Evolutionary conservation across 2,329 filamentous ascomycete species (phyloP).

Genomic region (Pezicula rhizophila): DNA sequence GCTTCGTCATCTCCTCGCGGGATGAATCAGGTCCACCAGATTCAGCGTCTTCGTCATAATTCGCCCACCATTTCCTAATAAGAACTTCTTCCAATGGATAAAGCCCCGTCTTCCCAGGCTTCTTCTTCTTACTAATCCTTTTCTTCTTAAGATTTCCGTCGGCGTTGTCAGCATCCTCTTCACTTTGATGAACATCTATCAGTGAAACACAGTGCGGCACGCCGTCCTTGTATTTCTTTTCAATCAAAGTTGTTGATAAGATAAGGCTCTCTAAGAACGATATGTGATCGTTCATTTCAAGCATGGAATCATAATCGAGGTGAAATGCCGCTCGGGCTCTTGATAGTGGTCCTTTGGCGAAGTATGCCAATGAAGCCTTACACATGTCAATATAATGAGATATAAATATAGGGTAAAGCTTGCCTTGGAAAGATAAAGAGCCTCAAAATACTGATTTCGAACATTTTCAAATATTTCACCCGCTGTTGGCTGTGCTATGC

Average conservation of each 20-base stretch:
- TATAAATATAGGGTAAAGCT: slow-evolving; percentile 22
- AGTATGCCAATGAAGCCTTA: slow-evolving; percentile 74
- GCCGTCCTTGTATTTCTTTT: slow-evolving; percentile 74
- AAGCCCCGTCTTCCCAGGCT: slow-evolving; percentile 60
- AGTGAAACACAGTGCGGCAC: slow-evolving; percentile 55
- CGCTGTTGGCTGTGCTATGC: slow-evolving; percentile 29
- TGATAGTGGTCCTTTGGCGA: slow-evolving; percentile 75
- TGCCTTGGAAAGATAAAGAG: slow-evolving; percentile 59
- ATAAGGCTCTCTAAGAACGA: slow-evolving; percentile 64
- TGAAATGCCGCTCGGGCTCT: slow-evolving; percentile 67
- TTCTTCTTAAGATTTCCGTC: slow-evolving; percentile 39
- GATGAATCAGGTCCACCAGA: slow-evolving; percentile 33
- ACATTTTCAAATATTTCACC: slow-evolving; percentile 52
- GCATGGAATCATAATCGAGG: slow-evolving; percentile 51
- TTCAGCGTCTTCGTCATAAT: slow-evolving; percentile 49
- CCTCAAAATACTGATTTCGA: slow-evolving; percentile 51
- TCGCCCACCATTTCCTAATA: slow-evolving; percentile 65
- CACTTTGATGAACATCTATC: slow-evolving; percentile 45
- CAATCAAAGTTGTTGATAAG: slow-evolving; percentile 60
- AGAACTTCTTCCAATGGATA: slow-evolving; percentile 61
- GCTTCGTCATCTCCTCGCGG: slow-evolving; percentile 47
- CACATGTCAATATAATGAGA: slow-evolving; percentile 36
- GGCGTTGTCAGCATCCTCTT: slow-evolving; percentile 42
- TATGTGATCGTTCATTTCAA: slow-evolving; percentile 58
- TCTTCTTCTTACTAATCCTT: slow-evolving; percentile 57